A percentile compares a stretch with the other conserved stretches of the same genome.
phyloP scores from a whole-genome alignment of 441 rosid species.

The Francoa sonchifolia region DNA sequence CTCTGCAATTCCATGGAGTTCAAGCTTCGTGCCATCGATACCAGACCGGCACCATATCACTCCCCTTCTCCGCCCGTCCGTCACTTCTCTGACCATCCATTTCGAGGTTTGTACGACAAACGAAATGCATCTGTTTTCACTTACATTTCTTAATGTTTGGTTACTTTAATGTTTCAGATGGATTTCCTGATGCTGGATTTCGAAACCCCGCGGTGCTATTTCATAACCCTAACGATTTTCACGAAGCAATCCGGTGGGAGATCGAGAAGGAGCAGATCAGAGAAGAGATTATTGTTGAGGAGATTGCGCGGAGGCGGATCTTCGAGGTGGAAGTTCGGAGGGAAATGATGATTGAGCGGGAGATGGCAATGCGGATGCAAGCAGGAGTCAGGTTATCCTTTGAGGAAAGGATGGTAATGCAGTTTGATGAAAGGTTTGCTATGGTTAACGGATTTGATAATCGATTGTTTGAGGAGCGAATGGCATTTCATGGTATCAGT shows the following conservation, averaged over 20 bases:
- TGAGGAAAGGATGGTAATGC: background rate
- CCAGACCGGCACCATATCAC: background rate
- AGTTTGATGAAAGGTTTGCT: too few species aligned
- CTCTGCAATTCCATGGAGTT: too few species aligned
- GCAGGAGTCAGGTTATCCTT: background rate
- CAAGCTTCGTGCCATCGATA: background rate
- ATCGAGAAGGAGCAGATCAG: background rate
- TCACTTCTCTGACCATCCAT: background rate
- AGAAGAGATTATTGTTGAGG: background rate
- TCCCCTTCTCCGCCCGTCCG: background rate
- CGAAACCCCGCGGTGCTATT: background rate
- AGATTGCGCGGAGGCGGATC: background rate
- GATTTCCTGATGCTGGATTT: background rate
- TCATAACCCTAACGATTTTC: background rate
- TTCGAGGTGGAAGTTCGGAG: slow-evolving; percentile 1
- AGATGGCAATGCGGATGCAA: too few species aligned
- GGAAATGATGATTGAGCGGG: background rate
- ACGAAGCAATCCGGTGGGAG: background rate
- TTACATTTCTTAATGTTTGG: background rate
- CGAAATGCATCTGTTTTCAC: too few species aligned
- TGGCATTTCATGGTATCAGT: background rate
- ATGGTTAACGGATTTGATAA: background rate
- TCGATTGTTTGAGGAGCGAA: background rate
- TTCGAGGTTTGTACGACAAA: background rate
- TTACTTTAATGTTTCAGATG: background rate